Conservation (phyloP, 75 land plant species). For the Cunninghamia lanceolata region DNA sequence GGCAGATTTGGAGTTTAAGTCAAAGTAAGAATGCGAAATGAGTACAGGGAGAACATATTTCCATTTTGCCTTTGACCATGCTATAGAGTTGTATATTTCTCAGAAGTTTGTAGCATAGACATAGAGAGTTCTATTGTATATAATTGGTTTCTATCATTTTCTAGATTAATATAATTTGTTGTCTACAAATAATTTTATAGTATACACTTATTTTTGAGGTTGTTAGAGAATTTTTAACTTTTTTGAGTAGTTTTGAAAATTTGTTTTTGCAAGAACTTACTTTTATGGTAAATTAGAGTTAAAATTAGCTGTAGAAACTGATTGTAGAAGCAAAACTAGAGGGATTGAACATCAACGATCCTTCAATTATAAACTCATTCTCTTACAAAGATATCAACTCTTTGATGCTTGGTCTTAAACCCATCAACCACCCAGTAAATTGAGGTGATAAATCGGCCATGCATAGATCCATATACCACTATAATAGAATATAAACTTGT, state of each 20-base stretch:
- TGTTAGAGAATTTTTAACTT: neutral
- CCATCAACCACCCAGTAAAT: neutral
- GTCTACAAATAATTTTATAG: neutral
- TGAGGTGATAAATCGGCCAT: neutral
- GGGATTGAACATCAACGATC: neutral
- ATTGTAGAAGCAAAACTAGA: neutral
- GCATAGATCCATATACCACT: neutral
- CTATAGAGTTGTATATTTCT: neutral
- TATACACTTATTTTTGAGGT: neutral
- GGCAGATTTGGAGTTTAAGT: conserved; percentile 63
- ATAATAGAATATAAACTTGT: neutral
- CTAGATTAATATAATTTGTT: neutral
- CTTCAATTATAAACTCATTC: neutral
- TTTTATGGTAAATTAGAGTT: neutral
- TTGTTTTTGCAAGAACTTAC: too few species aligned
- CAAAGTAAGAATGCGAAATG: conserved; percentile 57
- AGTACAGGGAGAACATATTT: neutral
- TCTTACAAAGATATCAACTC: neutral
- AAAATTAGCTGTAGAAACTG: neutral
- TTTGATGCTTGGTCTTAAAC: neutral
- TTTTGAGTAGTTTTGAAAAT: too few species aligned
- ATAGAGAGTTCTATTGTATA: neutral
- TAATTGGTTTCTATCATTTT: neutral
- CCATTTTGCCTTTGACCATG: neutral
- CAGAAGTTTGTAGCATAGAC: neutral